Conservation (phyloP, 164 flowering plant species). For the Houttuynia cordata region DNA sequence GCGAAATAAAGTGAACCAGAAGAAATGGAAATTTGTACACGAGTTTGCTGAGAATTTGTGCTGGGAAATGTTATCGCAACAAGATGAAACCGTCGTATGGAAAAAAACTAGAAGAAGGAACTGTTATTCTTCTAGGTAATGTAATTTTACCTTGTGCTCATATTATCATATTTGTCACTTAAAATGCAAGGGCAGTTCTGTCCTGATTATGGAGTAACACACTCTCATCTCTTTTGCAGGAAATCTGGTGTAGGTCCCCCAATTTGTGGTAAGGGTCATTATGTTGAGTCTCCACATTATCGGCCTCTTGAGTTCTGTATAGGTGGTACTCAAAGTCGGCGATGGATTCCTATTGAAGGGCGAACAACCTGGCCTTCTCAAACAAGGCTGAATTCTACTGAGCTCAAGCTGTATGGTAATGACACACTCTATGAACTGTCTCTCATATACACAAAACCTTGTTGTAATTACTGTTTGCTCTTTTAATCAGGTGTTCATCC, state of each 20-base stretch:
- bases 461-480: neutral
- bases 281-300: constrained; percentile 83
- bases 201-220: neutral
- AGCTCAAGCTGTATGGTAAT: constrained; percentile 64
- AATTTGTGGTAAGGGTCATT: constrained; percentile 60
- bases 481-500: constrained; percentile 40
- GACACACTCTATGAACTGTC: neutral
- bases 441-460: neutral
- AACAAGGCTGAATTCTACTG: constrained; percentile 41
- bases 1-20: constrained; percentile 55
- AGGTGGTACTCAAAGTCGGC: constrained; percentile 68
- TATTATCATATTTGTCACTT: neutral
- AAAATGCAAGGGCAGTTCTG: neutral
- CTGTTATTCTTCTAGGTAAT: constrained; percentile 73
- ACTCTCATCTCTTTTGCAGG: constrained; percentile 31
- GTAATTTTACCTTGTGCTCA: neutral
- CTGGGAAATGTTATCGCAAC: constrained; percentile 86
- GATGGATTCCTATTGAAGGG: constrained; percentile 81
- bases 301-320: constrained; percentile 76
- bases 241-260: constrained; percentile 56
- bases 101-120: constrained; percentile 60
- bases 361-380: constrained; percentile 77
- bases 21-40: constrained; percentile 54
- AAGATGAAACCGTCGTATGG: constrained; percentile 97
- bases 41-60: constrained; percentile 58